Conservation (phyloP, 495 filamentous ascomycete genomes). For the Lasiosphaeria miniovina region DNA sequence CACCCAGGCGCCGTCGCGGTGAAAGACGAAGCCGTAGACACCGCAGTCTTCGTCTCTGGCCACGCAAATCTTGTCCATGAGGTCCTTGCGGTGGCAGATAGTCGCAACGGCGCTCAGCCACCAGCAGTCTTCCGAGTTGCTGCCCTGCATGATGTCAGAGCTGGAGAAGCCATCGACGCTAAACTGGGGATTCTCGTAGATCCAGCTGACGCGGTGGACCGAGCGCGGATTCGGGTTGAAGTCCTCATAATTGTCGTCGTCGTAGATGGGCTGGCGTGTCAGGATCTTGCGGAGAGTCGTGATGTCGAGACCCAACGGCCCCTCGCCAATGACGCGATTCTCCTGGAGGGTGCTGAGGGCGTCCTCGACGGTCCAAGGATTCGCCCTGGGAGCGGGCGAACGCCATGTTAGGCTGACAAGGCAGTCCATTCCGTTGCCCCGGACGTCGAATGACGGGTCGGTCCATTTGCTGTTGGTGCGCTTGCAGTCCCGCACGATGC, state of each 20-base stretch:
- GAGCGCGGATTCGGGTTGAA: conserved; percentile 35
- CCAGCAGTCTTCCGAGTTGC: conserved; percentile 68
- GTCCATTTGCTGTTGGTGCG: conserved; percentile 71
- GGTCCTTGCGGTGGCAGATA: conserved; percentile 59
- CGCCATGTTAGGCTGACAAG: conserved; percentile 15
- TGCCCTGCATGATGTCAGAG: conserved; percentile 35
- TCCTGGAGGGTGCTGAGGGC: conserved; percentile 19
- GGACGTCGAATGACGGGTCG: conserved; percentile 71
- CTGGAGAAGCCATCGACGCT: conserved; percentile 66
- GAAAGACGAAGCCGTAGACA: conserved; percentile 78
- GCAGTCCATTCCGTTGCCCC: conserved; percentile 42
- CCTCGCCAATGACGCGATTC: conserved; percentile 28
- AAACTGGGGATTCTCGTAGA: conserved; percentile 70
- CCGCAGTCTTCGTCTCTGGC: conserved; percentile 64
- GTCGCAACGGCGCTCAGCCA: conserved; percentile 68
- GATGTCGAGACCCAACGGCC: conserved; percentile 57
- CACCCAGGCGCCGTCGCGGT: conserved; percentile 73
- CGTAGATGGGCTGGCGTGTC: conserved; percentile 39
- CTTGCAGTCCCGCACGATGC: conserved; percentile 65
- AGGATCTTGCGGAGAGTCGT: conserved; percentile 18
- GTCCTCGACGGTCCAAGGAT: conserved; percentile 5
- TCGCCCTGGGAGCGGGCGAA: conserved; percentile 3
- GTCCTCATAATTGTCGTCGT: conserved; percentile 37
- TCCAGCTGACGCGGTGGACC: conserved; percentile 43
- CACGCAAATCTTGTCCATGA: conserved; percentile 68